Conservation (phyloP, 2,329 filamentous ascomycete species). For the Dryadomyces quercus-mongolicae region DNA sequence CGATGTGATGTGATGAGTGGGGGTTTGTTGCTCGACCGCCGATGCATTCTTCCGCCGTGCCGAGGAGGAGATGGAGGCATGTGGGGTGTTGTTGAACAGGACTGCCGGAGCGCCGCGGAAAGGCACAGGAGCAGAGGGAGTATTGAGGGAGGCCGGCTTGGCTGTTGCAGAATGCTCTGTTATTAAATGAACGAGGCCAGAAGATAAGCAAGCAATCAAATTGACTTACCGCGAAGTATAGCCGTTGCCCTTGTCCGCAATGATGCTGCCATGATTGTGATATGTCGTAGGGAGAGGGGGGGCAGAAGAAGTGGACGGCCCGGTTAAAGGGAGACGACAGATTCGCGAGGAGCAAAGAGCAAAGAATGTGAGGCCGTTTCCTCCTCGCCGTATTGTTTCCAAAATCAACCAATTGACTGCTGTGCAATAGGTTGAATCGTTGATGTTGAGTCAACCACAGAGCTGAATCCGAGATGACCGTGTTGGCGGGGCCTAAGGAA, state of each 20-base stretch:
- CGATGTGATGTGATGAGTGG: constrained; percentile 31
- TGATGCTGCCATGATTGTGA: constrained; percentile 31
- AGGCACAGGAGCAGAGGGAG: constrained; percentile 42
- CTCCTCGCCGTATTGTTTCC: not conserved
- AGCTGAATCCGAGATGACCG: not conserved
- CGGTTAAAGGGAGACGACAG: not conserved
- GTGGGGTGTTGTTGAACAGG: constrained; percentile 39
- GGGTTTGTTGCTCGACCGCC: constrained; percentile 22
- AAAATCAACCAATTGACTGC: not conserved
- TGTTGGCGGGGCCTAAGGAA: not conserved
- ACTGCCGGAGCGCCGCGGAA: constrained; percentile 35
- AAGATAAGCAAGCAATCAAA: not conserved
- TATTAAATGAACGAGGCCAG: not conserved
- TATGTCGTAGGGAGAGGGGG: not conserved
- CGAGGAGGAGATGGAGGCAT: constrained; percentile 53
- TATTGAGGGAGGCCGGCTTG: constrained; percentile 38
- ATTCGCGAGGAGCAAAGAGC: not conserved
- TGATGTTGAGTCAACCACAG: not conserved
- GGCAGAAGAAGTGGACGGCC: not conserved
- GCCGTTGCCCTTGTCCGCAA: constrained; percentile 39
- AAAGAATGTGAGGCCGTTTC: not conserved
- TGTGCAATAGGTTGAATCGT: not conserved
- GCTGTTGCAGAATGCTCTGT: constrained; percentile 28
- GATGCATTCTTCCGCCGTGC: constrained; percentile 50
- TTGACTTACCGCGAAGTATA: constrained; percentile 36